Base-by-base conservation (phyloP, 768 basidiomycete genomes). In the Strobilomyces echinocephalus region DNA sequence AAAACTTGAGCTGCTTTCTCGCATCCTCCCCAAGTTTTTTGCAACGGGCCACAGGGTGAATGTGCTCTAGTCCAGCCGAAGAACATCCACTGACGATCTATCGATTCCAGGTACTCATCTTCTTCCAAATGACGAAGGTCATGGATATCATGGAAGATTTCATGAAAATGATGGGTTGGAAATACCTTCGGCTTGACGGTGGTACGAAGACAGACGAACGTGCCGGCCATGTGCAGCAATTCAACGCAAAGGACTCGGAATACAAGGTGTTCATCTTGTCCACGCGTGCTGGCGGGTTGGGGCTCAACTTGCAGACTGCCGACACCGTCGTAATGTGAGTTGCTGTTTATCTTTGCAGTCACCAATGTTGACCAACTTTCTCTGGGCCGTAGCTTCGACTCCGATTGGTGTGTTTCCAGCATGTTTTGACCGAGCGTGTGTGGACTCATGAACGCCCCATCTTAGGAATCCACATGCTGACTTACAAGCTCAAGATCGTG, bases 71-170 rank as follows among this genome's bases (percentile, higher is more conserved):
- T 18, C 1, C 10, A 30, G 36, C 5, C 36, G 5, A 5, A 34
- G 16, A 35, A 8, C 21, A 43, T 18, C 4, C 60, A 34, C 11
- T 55, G 8, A 49, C 50, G 49, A 39, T 18, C 40, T 46, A n/a
- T 50, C 52, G 41, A 52, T 14, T 47, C 43, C 58, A 93, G 30
- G 30, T 30, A 9, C 30, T 30, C 30, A 30, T 30, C 9, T 30
- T 30, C 30, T 30, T 30, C 30, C 97, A 99, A 73, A 97, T 98
- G 97, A 97, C 95, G 15, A 91, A 93, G 65, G 92, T 97, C 62
- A 97, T 98, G 95, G 91, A 95, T 58, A 94, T 97, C 67, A 92
- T 95, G 84, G 91, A 92, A 63, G 95, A 97, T 63, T 97, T 94
- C 64, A 72, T 97, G 64, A 90, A 88, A 67, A 85, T 86, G 79